Conservation (phyloP, 495 filamentous ascomycete genomes). For the Penicillium steckii region DNA sequence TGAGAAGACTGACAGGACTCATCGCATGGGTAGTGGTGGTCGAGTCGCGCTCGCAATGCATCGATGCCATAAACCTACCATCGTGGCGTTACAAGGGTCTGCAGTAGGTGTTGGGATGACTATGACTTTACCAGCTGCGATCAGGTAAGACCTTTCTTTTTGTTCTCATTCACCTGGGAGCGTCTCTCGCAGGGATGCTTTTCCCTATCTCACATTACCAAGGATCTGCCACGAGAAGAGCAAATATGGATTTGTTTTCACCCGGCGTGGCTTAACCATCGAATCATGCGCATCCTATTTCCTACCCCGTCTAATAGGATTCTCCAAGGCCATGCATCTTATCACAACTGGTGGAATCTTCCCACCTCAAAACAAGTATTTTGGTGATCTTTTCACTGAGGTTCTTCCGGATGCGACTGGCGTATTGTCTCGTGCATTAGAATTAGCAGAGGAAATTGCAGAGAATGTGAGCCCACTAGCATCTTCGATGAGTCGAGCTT, state of each 20-base stretch:
- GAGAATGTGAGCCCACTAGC: conserved; percentile 51
- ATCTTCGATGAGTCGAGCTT: conserved; percentile 51
- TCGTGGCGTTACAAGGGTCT: conserved; percentile 59
- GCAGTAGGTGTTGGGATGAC: conserved; percentile 65
- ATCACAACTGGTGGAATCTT: conserved; percentile 32
- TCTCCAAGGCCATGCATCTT: conserved; percentile 51
- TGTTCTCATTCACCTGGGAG: neutral
- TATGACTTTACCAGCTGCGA: conserved; percentile 58
- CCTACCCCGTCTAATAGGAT: conserved; percentile 57
- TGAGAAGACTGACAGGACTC: neutral
- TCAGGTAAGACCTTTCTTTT: conserved; percentile 30
- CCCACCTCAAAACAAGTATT: conserved; percentile 38
- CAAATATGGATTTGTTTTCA: conserved; percentile 60
- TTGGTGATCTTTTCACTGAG: conserved; percentile 54
- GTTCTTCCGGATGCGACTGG: conserved; percentile 43
- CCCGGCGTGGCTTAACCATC: conserved; percentile 54
- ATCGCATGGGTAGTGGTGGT: conserved; percentile 43
- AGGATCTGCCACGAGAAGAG: conserved; percentile 46
- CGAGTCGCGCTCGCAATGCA: conserved; percentile 56
- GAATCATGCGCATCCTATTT: conserved; percentile 61
- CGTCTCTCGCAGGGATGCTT: too few relatives aligned
- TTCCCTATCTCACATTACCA: neutral
- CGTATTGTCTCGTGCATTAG: conserved; percentile 50
- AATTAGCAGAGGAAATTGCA: conserved; percentile 53
- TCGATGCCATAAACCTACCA: conserved; percentile 58